Evolutionary conservation across 1,284 basidiomycete species (phyloP), one percentile per base, ranked within the genome.

Genomic region (Naganishia sp.): DNA sequence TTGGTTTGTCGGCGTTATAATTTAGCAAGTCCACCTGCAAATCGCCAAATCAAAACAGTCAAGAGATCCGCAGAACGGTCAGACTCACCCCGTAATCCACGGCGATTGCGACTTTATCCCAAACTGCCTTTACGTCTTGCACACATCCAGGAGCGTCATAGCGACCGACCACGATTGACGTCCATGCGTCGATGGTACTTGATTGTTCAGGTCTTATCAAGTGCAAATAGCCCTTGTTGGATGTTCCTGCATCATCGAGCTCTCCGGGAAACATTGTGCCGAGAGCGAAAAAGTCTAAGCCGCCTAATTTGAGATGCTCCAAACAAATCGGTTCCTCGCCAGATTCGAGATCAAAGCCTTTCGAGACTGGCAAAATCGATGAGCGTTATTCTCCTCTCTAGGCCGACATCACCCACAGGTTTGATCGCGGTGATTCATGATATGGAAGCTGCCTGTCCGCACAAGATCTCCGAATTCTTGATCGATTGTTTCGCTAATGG

Each of bases 61-160:
- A 47, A 17, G 17, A 46, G 21, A n/a, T 46, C 18, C 23, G 46
- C 43, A 28, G 23, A 21, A 51, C 46, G 23, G 18, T 0, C 28
- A 41, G 43, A 82, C 88, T 54, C 71, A 91, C 90, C 31, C 88
- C 85, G 72, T 90, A 90, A 39, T 91, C 83, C 0, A 89, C 86
- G 1, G 86, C 90, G 1, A 86, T 83, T 35, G 93, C 76, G 45
- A 79, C 77, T 67, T 79, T 76, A 15, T 73, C 76, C 65, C 75
- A 76, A 10, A 81, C 74, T 9, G 71, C 70, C 46, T 70, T 72
- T 25, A 76, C 47, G 62, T 76, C 79, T 63, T 75, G 74, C 3
- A 79, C 78, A 21, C 74, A 69, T 1, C 78, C 78, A 0, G 68
- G 71, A 2, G 75, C 73, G 2, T 72, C 65, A 9, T 73, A 25